Evolutionary conservation across 2,329 filamentous ascomycete species (phyloP), one percentile per base, ranked within the genome.

Genomic region (Colletotrichum plurivorum): DNA sequence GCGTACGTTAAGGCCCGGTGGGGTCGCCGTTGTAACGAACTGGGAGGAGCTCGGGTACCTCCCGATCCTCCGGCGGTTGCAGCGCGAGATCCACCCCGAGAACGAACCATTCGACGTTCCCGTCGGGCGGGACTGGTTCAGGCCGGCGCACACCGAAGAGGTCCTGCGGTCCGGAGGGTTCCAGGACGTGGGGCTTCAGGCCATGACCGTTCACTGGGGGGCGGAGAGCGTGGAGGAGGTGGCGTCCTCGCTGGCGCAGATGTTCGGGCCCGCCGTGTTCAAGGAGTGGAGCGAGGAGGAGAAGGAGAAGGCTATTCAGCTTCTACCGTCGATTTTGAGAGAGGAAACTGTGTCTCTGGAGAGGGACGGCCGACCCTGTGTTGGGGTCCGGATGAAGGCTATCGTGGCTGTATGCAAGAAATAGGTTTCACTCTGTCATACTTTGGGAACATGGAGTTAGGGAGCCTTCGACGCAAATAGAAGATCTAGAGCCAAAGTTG

Each of bases 1-100:
- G 63, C 76, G 82, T 43, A 83, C 81, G 0, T 75, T 83, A 1
- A 73, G 76, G 43, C 76, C 77, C 2, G 79, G 76, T 22, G 81
- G 82, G 2, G 72, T 73, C 0, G 81, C 81, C 2, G 68, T 81
- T 1, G 76, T 82, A 3, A 83, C 81, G 4, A 53, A 59, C 9
- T 76, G 76, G 76, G 53, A 63, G 13, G 59, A 62, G 12, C 57
- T 75, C 25, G 72, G 73, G 4, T 71, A 72, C 10, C 12, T 74
- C 1, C 18, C 60, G 2, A 54, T 75, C n/a, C 36, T 73, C 9
- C 63, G 59, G 10, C 51, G 53, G 9, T 69, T 71, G 0, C 72
- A 76, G 49, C 51, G 39, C 10, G 18, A 39, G 10, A 55, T 72
- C 6, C 66, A 70, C 2, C 73, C 72, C 1, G 55, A 69, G 4